Base-by-base conservation (phyloP, 2,329 filamentous ascomycete species). In the Whalleya microplaca region DNA sequence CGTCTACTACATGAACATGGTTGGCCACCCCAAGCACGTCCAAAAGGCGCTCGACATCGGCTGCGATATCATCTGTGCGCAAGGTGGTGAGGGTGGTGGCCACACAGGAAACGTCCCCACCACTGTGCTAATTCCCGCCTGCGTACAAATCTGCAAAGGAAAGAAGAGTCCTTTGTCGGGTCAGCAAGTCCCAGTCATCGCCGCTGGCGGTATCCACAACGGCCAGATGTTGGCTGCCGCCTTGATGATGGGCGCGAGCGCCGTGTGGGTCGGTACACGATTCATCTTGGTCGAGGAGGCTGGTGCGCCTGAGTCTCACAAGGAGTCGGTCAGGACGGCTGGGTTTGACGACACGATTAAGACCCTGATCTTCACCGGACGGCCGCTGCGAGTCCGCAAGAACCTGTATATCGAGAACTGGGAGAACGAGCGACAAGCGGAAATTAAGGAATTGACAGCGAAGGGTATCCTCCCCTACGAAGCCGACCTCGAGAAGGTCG, bases 1-100 rank as follows among this genome's bases (percentile, higher is more conserved):
- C 66, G 85, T 99, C 66, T 84, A 96, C 66, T 96, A 96, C 84
- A 98, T 98, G 95, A 99, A 99, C 88, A 99, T 99, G 95, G 93
- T 99, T 74, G 95, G 95, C 66, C 95, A 99, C 84, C 94, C 95
- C 72, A 99, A 99, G 87, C 95, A 99, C 80, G 94, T 96, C 63
- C 85, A 92, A 78, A 99, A 98, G 84, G 96, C 92, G 77, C 84
- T 99, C 61, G 92, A 94, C 48, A 84, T 93, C 56, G 95, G 93
- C 64, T 91, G 88, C 67, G 95, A 99, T 77, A 90, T 99, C 70
- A 98, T 99, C 80, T 98, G 94, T 81, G 95, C 95, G 50, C 95
- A 99, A 80, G 95, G 95, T 73, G 94, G 95, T 69, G 95, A 99
- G 80, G 95, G 95, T 63, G 95, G 95, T 74, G 95, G 95, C 66